A percentile compares a stretch with the other conserved stretches of the same genome.
Evolutionary conservation across 2,329 filamentous ascomycete species (phyloP).

Genomic region (Hymenotorrendiella dingleyae): DNA sequence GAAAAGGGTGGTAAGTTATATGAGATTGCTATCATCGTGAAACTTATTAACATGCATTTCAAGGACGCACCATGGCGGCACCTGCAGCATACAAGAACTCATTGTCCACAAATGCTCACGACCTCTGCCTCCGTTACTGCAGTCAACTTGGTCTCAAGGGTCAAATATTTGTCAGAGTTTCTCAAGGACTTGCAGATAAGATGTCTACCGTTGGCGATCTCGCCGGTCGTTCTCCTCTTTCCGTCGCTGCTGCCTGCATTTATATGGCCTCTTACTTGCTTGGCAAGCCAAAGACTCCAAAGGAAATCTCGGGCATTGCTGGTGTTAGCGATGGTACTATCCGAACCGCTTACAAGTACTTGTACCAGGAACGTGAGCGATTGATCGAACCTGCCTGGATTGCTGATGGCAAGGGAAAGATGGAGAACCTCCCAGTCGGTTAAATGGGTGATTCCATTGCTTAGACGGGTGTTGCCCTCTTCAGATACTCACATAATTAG

Average conservation of each 20-base stretch:
- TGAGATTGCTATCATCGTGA: constrained; percentile 17
- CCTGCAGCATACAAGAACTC: constrained; percentile 64
- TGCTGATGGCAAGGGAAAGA: constrained; percentile 61
- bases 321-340: constrained; percentile 97
- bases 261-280: constrained; percentile 91
- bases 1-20: constrained; percentile 48
- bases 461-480: too few species aligned
- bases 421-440: constrained; percentile 59
- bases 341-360: constrained; percentile 86
- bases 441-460: constrained; percentile 30
- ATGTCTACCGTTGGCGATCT: constrained; percentile 74
- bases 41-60: constrained; percentile 27
- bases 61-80: constrained; percentile 20
- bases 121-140: constrained; percentile 86
- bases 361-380: constrained; percentile 68
- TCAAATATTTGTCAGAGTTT: constrained; percentile 72
- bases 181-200: constrained; percentile 70
- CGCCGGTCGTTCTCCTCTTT: constrained; percentile 84
- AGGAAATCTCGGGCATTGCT: constrained; percentile 77
- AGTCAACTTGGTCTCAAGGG: constrained; percentile 69
- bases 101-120: constrained; percentile 70
- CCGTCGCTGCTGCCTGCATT: constrained; percentile 90
- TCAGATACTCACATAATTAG: too few species aligned
- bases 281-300: constrained; percentile 70
- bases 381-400: constrained; percentile 74